Evolutionary conservation across 2,329 filamentous ascomycete genomes (phyloP).

Genomic region (Trichophyton equinum): DNA sequence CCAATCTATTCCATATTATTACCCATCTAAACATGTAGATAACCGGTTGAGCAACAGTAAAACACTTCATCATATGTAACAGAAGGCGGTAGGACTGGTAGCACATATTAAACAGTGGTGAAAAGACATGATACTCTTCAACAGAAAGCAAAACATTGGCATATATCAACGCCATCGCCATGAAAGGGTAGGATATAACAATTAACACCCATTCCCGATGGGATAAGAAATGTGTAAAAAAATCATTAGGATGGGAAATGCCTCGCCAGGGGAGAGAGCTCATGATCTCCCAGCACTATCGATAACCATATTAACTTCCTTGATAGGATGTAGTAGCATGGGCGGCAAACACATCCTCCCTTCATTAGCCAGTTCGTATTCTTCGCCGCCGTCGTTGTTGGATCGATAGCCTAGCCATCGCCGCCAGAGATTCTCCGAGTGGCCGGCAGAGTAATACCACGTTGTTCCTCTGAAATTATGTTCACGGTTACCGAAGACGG

Average conservation of each 20-base stretch:
- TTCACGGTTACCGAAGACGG: constrained; percentile 70
- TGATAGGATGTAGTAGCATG: constrained; percentile 81
- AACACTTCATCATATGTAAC: background rate
- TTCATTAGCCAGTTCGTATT: constrained; percentile 60
- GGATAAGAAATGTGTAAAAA: background rate
- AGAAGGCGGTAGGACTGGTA: background rate
- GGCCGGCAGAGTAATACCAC: constrained; percentile 85
- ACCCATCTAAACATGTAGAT: background rate
- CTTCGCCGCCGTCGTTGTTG: constrained; percentile 64
- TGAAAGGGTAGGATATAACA: background rate
- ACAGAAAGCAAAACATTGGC: background rate
- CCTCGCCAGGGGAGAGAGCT: background rate
- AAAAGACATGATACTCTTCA: background rate
- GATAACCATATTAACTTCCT: constrained; percentile 51
- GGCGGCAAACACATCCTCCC: constrained; percentile 84
- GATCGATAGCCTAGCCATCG: constrained; percentile 77
- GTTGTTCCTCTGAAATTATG: constrained; percentile 77
- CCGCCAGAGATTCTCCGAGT: constrained; percentile 67
- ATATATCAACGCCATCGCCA: background rate
- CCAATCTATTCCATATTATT: background rate
- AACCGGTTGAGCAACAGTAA: background rate
- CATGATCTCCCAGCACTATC: constrained; percentile 15
- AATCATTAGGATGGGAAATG: background rate
- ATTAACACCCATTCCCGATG: background rate
- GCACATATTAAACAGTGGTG: background rate